Evolutionary conservation across 768 basidiomycete genomes (phyloP), one percentile per base, ranked within the genome.

Genomic region (Suillus clintonianus): DNA sequence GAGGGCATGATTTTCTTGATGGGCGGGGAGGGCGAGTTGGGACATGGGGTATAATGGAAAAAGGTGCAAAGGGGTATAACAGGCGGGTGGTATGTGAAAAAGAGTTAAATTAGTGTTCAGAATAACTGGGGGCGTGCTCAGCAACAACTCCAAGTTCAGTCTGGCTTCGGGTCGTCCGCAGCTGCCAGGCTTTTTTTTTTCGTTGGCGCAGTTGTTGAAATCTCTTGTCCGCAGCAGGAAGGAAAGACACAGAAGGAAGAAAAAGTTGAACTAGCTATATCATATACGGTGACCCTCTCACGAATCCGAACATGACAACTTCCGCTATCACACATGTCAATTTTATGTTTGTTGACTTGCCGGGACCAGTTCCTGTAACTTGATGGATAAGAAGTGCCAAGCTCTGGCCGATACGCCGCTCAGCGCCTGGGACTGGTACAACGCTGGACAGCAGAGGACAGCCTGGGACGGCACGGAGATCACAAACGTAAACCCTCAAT

Each of bases 41-140:
- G 74, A 67, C 73, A 72, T 72, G 42, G 70, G 72, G 73, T 74
- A 76, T 73, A 67, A 66, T 59, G 53, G 51, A 13, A 42, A 48
- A 47, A 30, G n/a, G 30, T 10, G 11, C 30, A 27, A 50, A 61
- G 60, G 60, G 60, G 60, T 61, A 61, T 61, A 17, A 6, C 32
- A 22, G 11, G 19, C 19, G 60, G 53, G 57, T 59, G 41, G 54
- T 45, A 41, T 47, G 62, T 61, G 59, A 55, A 54, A 60, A 42
- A n/a, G 37, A 19, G 42, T 48, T 22, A 41, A 5, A 22, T n/a
- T 45, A 62, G 53, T n/a, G 19, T 36, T 36, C 13, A 22, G 64
- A 47, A 59, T 43, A 57, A 63, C 54, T 30, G 27, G 15, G 36
- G 22, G 22, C 22, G 54, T 56, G 56, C 39, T 37, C 56, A 57